Percentiles rank a stretch among this genome's conserved stretches.
Conservation (phyloP, 768 basidiomycete species). For the Lentinus tigrinus region DNA sequence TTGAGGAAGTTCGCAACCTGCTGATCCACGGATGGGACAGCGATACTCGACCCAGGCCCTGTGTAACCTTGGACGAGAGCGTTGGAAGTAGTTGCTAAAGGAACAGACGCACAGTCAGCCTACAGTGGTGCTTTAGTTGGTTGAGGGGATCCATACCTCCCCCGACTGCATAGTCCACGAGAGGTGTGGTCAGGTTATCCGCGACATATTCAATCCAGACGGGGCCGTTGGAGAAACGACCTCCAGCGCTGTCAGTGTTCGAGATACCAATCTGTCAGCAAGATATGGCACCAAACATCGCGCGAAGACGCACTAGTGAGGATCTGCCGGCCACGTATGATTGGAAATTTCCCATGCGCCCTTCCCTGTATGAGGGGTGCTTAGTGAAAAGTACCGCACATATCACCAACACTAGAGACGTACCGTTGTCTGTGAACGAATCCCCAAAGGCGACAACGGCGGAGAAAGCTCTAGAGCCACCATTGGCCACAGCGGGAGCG, state of each 20-base stretch:
- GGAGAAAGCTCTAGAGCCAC: background rate
- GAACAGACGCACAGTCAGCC: background rate
- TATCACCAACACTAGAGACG: background rate
- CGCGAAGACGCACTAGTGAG: background rate
- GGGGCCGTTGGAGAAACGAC: background rate
- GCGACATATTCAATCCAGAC: background rate
- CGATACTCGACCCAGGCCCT: background rate
- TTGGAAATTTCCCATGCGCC: background rate
- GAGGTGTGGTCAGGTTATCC: background rate
- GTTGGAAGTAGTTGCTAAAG: background rate
- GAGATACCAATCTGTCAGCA: background rate
- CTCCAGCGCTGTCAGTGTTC: background rate
- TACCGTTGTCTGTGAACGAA: slow-evolving; percentile 1
- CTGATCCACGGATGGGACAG: background rate
- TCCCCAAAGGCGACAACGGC: background rate
- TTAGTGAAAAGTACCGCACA: too few species aligned
- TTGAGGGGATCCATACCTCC: background rate
- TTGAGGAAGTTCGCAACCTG: background rate
- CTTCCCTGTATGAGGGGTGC: background rate
- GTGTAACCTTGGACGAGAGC: background rate
- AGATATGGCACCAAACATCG: too few species aligned
- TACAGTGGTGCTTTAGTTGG: background rate
- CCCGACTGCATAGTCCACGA: background rate
- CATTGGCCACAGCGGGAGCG: too few species aligned
- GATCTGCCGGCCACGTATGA: background rate